Percentiles rank a stretch among this genome's conserved stretches.
Evolutionary conservation across 139 green algal genomes (phyloP).

Genomic region (Closterium sp.): DNA sequence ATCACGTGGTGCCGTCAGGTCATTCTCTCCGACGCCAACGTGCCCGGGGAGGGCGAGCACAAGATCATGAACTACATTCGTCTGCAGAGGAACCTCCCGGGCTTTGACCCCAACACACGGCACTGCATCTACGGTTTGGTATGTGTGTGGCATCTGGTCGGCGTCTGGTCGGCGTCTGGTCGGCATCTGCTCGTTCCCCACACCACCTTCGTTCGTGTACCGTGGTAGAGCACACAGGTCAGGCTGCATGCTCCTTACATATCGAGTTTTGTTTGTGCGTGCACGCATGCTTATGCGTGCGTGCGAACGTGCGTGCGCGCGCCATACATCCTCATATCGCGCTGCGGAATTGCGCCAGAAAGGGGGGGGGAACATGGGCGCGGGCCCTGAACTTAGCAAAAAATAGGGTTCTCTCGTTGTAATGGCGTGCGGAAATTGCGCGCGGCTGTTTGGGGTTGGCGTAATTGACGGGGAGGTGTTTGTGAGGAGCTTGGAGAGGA

Average conservation of each 20-base stretch:
- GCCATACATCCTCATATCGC: too few species aligned
- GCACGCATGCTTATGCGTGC: too few species aligned
- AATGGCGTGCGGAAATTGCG: too few species aligned
- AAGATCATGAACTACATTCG: constrained; percentile 83
- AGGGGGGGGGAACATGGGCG: too few species aligned
- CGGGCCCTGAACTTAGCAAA: too few species aligned
- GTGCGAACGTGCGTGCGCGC: too few species aligned
- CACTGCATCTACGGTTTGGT: constrained; percentile 95
- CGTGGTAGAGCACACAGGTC: background rate
- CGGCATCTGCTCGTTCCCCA: background rate
- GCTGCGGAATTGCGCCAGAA: too few species aligned
- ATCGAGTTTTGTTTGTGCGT: too few species aligned
- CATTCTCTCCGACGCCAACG: constrained; percentile 91
- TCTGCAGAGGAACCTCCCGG: constrained; percentile 73
- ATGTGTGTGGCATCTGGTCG: constrained; percentile 5
- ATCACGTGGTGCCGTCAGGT: constrained; percentile 64
- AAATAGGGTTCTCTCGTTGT: too few species aligned
- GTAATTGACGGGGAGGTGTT: too few species aligned
- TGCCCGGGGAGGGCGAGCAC: constrained; percentile 97
- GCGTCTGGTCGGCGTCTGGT: background rate
- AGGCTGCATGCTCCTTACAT: background rate
- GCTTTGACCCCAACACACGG: constrained; percentile 82
- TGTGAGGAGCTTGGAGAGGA: too few species aligned
- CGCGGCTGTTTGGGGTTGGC: background rate
- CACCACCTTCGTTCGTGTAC: background rate